Evolutionary conservation across 2,329 filamentous ascomycete genomes (phyloP), one percentile per base, ranked within the genome.

Genomic region (Sarocladium kiliense): DNA sequence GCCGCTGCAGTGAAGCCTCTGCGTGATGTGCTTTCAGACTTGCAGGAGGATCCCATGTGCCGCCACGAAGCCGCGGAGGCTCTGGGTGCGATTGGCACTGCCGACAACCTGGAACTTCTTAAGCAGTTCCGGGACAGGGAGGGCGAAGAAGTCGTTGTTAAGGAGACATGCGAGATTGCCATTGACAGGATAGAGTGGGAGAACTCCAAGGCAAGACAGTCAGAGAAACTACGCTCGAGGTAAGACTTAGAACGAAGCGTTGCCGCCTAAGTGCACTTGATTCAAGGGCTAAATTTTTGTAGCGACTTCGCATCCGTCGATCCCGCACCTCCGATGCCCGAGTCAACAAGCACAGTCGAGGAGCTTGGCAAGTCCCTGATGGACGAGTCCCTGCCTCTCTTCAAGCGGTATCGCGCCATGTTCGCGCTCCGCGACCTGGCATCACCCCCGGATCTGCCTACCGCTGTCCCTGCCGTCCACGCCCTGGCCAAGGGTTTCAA

Each of bases 271-370:
- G 36, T 56, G n/a, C 47, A 54, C 59, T 58, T 56, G 57, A 58
- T 57, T 50, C 60, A 61, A 64, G 70, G 64, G 70, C 62, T 60
- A 58, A 53, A n/a, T 39, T 59, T 56, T 58, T 66, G 61, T 61
- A 97, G 93, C 74, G 90, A 96, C 70, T 99, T 99, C 72, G 86
- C 89, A 56, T 97, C 92, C 44, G 88, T 99, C 64, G 94, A 99
- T 68, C 94, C 94, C 56, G 94, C 94, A 50, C 94, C 94, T 42
- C 91, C 94, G 3, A 84, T 93, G 71, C 85, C 91, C 44, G 79
- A 91, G 65, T 77, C 81, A n/a, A 73, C 79, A 56, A 77, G 81
- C 58, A 85, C 85, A 3, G 89, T 96, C 50, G 78, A 86, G 32
- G 84, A 89, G 55, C 80, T 99, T 32, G 87, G 89, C 66, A 80